phyloP scores from a whole-genome alignment of 768 basidiomycete genomes.

The Suillus bovinus region DNA sequence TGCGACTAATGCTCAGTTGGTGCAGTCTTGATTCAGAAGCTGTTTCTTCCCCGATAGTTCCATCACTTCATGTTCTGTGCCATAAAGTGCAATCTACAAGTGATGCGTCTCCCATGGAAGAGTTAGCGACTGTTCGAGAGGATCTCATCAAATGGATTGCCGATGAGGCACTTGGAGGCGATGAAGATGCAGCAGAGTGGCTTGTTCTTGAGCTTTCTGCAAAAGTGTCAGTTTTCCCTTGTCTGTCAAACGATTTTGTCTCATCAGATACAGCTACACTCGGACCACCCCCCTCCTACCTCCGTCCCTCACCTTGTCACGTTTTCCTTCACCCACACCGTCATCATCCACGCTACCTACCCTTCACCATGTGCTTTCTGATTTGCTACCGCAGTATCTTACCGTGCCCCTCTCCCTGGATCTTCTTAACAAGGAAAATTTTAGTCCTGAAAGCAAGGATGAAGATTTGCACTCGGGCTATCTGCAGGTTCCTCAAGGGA shows the following conservation, averaged over 20 bases:
- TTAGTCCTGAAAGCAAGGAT: slow-evolving; percentile 65
- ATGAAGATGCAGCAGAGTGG: slow-evolving; percentile 73
- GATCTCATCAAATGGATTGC: slow-evolving; percentile 77
- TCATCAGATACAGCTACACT: slow-evolving; percentile 51
- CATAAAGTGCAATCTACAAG: slow-evolving; percentile 10
- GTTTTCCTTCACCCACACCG: slow-evolving; percentile 51
- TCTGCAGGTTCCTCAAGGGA: slow-evolving; percentile 69
- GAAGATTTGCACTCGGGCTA: slow-evolving; percentile 75
- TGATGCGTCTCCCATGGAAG: slow-evolving; percentile 1
- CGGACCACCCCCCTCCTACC: slow-evolving; percentile 68
- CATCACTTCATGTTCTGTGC: slow-evolving; percentile 73
- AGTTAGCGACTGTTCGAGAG: slow-evolving; percentile 32
- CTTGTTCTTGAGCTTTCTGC: slow-evolving; percentile 60
- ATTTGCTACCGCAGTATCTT: slow-evolving; percentile 57
- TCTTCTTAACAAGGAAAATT: slow-evolving; percentile 55
- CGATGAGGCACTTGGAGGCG: slow-evolving; percentile 64
- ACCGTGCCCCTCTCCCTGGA: slow-evolving; percentile 63
- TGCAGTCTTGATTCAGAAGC: slow-evolving; percentile 42
- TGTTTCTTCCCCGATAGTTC: slow-evolving; percentile 41
- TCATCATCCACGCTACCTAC: slow-evolving; percentile 39
- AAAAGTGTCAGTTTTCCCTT: slow-evolving; percentile 53
- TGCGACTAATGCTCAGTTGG: slow-evolving; percentile 1
- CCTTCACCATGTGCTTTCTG: slow-evolving; percentile 53
- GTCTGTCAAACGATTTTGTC: slow-evolving; percentile 3
- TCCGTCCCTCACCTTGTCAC: slow-evolving; percentile 60